Evolutionary conservation across 2,329 filamentous ascomycete genomes (phyloP).

Genomic region (Cladophialophora carrionii): DNA sequence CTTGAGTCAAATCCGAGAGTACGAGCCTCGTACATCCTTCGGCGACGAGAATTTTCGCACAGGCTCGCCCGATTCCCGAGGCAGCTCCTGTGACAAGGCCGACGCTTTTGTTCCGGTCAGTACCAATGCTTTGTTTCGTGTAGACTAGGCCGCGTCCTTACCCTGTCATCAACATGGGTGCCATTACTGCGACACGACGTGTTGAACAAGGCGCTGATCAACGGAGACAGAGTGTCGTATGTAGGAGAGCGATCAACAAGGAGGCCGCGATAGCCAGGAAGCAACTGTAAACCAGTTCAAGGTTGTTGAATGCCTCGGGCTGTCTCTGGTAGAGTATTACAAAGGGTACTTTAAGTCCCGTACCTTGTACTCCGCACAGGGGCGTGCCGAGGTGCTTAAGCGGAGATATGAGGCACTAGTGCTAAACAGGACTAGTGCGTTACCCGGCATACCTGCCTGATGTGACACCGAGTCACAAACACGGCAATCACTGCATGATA

Average conservation of each 20-base stretch:
- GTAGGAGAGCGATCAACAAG: too few relatives aligned
- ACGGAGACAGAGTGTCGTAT: slow-evolving; percentile 6
- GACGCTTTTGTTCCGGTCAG: slow-evolving; percentile 22
- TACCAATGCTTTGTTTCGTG: neutral
- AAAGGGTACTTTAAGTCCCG: too few relatives aligned
- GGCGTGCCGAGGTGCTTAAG: too few relatives aligned
- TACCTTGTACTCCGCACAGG: too few relatives aligned
- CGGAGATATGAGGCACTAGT: too few relatives aligned
- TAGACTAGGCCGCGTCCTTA: slow-evolving; percentile 6
- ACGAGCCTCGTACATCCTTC: slow-evolving; percentile 34
- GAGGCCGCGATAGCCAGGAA: too few relatives aligned
- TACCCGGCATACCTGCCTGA: too few relatives aligned
- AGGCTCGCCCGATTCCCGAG: slow-evolving; percentile 33
- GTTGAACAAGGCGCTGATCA: neutral
- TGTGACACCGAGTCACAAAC: too few relatives aligned
- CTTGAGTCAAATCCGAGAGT: slow-evolving; percentile 24
- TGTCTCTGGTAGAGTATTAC: too few relatives aligned
- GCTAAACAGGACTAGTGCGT: too few relatives aligned
- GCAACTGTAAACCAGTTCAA: too few relatives aligned
- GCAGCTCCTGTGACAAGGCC: slow-evolving; percentile 33
- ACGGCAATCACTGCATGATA: neutral
- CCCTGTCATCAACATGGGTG: slow-evolving; percentile 27
- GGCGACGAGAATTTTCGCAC: slow-evolving; percentile 26
- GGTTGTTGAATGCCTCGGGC: too few relatives aligned
- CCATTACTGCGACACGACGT: slow-evolving; percentile 14